Evolutionary conservation across 2,329 filamentous ascomycete genomes (phyloP).

Genomic region (Aspergillus fumigatiaffinis): DNA sequence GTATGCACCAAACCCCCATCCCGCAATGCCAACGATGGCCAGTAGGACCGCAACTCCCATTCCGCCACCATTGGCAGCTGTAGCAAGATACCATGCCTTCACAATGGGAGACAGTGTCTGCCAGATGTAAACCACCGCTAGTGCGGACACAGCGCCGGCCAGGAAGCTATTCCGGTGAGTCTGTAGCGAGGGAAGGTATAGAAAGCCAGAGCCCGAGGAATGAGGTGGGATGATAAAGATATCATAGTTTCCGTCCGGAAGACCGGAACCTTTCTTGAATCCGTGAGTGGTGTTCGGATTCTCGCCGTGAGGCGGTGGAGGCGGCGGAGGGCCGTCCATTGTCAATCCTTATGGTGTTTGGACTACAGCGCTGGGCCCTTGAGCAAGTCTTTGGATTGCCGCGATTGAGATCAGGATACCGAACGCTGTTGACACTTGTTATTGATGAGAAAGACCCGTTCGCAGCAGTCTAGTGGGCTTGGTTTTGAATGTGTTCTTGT

Average conservation of each 20-base stretch:
- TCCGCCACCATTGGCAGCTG: constrained; percentile 69
- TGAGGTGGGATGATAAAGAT: constrained; percentile 96
- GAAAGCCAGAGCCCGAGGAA: constrained; percentile 80
- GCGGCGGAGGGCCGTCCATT: constrained; percentile 51
- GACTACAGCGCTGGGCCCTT: neutral
- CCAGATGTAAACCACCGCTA: constrained; percentile 69
- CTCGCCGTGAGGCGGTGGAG: constrained; percentile 66
- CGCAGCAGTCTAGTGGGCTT: neutral
- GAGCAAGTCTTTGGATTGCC: neutral
- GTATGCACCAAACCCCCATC: constrained; percentile 70
- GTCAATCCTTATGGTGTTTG: neutral
- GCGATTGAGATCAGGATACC: neutral
- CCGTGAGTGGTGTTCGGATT: constrained; percentile 20
- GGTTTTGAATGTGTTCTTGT: neutral
- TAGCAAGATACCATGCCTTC: constrained; percentile 66
- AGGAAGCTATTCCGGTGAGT: constrained; percentile 87
- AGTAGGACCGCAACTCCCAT: constrained; percentile 69
- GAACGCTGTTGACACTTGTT: neutral
- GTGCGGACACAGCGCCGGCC: constrained; percentile 74
- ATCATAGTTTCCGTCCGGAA: constrained; percentile 90
- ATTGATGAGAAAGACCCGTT: neutral
- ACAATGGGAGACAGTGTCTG: constrained; percentile 69
- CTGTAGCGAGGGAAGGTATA: constrained; percentile 87
- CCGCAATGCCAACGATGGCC: constrained; percentile 68
- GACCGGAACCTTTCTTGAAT: constrained; percentile 46